Evolutionary conservation across 2,329 filamentous ascomycete species (phyloP), one percentile per base, ranked within the genome.

Genomic region (Sporothrix inflata): DNA sequence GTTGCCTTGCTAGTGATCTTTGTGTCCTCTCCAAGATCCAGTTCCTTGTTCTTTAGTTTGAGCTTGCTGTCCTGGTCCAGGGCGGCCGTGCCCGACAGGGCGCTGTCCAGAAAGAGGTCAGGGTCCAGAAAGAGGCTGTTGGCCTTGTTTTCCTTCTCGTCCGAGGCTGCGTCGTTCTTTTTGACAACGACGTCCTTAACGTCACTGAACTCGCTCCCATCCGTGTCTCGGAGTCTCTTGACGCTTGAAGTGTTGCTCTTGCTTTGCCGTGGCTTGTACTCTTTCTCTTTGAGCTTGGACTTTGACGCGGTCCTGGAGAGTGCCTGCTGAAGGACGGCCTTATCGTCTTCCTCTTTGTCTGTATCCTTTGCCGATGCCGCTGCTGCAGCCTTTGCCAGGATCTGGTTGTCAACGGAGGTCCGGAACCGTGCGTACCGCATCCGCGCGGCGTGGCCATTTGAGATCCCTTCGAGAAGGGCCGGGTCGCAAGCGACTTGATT

Each of bases 361-460:
- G 5, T 16, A 8, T 53, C 24, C 63, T 34, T 49, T 4, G 55
- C 9, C 27, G 42, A n/a, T 5, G 63, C 21, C 2, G 61, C 61
- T 8, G 40, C 40, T 14, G 40, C 63, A 2, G 6, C 24, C 40
- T 47, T 47, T 14, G 30, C 34, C 19, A 6, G 21, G 9, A 49
- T 24, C 19, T 51, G 66, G 24, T 73, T 75, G 7, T 75, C 74
- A 76, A 89, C 83, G 12, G 83, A 79, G 11, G 81, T 77, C 38
- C 82, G 80, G 77, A 88, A 88, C 47, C 87, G 84, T 16, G 86
- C 85, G 78, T 85, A 89, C 71, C 87, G 83, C 87, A 89, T 89
- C 65, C 87, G 85, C 42, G 87, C 87, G 40, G 87, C 87, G 78
- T 89, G 87, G 60, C 87, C 87, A 76, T 89, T 89, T 74, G 86